Evolutionary conservation across 176 grass and related monocot genomes (phyloP).

Genomic region (Aegilops tauschii): DNA sequence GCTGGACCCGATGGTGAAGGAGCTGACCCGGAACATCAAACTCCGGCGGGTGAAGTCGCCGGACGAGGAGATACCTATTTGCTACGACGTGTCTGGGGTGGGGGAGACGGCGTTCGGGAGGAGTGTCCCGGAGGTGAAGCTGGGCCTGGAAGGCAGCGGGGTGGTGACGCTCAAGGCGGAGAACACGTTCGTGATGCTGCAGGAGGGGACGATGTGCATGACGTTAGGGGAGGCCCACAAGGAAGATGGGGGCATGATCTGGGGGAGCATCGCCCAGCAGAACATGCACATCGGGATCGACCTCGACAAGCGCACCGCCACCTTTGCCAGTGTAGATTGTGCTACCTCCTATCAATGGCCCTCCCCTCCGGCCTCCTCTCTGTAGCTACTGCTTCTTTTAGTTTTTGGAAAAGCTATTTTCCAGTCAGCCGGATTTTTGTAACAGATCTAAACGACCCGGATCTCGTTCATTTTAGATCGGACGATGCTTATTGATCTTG

Average conservation of each 20-base stretch:
- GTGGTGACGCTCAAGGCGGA: conserved; percentile 33
- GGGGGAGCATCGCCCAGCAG: conserved; percentile 63
- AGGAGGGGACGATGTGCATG: conserved; percentile 40
- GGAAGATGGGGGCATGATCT: not conserved
- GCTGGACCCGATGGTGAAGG: conserved; percentile 20
- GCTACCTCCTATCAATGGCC: not conserved
- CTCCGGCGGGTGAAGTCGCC: conserved; percentile 28
- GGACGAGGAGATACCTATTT: conserved; percentile 13
- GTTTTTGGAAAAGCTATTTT: no score
- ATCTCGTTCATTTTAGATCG: no score
- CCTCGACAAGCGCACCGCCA: conserved; percentile 41
- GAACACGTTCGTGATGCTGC: conserved; percentile 34
- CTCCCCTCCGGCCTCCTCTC: not conserved
- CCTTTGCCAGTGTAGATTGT: conserved; percentile 52
- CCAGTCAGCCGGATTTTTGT: no score
- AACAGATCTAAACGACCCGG: no score
- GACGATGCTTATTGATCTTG: no score
- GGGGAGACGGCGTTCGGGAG: not conserved
- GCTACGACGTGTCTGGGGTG: conserved; percentile 45
- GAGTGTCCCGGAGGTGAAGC: conserved; percentile 44
- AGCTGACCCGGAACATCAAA: conserved; percentile 23
- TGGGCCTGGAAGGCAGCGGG: conserved; percentile 35
- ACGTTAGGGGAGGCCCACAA: conserved; percentile 6
- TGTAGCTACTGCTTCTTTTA: no score
- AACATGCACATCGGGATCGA: conserved; percentile 62